A percentile compares a stretch with the other conserved stretches of the same genome.
Evolutionary conservation across 768 basidiomycete species (phyloP).

Genomic region (Amanita inopinata): DNA sequence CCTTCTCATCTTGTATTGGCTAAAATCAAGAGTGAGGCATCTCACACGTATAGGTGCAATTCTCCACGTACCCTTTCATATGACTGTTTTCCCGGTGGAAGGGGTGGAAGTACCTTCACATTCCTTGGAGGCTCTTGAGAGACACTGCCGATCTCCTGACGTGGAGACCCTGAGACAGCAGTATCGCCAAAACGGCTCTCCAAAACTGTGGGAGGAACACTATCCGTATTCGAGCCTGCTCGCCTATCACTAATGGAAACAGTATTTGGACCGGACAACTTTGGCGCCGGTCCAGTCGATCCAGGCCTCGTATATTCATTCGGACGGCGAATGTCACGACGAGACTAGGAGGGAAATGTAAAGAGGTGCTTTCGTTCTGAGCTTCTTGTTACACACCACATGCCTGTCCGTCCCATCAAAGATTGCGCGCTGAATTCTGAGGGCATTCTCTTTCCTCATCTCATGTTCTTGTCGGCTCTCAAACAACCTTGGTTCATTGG

Average conservation of each 20-base stretch:
- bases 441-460: background rate
- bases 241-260: slow-evolving; percentile 27
- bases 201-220: too few relatives aligned
- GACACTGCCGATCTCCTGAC: too few relatives aligned
- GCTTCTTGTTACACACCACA: slow-evolving; percentile 9
- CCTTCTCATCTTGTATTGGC: slow-evolving; percentile 9
- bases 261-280: slow-evolving; percentile 26
- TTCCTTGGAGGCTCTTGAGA: slow-evolving; percentile 3
- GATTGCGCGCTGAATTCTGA: slow-evolving; percentile 3
- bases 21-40: background rate
- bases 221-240: slow-evolving; percentile 9
- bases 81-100: slow-evolving; percentile 16
- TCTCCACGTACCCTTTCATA: slow-evolving; percentile 19
- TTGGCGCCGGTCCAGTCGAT: slow-evolving; percentile 9
- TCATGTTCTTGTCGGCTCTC: background rate
- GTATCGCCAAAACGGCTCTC: too few relatives aligned
- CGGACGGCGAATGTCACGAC: slow-evolving; percentile 18
- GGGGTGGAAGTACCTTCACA: slow-evolving; percentile 13
- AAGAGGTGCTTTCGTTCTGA: slow-evolving; percentile 2
- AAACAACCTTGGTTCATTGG: background rate
- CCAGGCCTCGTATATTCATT: slow-evolving; percentile 16
- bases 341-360: slow-evolving; percentile 8
- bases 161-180: too few relatives aligned
- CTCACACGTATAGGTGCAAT: background rate
- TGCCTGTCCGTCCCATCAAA: slow-evolving; percentile 9